A percentile compares a stretch with the other conserved stretches of the same genome.
These are phyloP conservation scores for Azolla pinnata DNA, from an alignment of 75 land plant species.

Conservation along the genomic window DNA sequence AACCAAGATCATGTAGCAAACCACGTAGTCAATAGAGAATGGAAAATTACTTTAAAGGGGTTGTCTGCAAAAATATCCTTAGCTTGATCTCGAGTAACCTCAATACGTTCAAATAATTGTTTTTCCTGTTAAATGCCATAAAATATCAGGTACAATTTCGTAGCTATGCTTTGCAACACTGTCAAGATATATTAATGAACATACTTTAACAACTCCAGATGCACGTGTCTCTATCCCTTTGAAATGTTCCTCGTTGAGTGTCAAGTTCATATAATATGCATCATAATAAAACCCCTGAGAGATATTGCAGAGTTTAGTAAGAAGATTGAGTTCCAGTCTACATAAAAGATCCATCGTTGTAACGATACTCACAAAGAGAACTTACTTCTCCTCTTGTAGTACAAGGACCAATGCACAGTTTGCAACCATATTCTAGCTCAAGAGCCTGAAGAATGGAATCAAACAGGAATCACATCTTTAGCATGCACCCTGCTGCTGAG, in stretches of 20 bases:
- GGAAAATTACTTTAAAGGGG: constrained; percentile 57
- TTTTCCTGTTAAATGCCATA: constrained; percentile 52
- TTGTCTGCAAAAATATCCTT: constrained; percentile 91
- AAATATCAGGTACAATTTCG: not conserved
- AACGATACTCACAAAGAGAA: no score
- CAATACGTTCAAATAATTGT: constrained; percentile 94
- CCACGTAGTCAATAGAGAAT: no score
- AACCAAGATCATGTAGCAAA: not conserved
- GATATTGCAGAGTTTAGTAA: no score
- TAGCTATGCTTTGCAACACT: no score
- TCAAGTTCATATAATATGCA: constrained; percentile 70
- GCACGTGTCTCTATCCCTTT: constrained; percentile 49
- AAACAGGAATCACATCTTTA: no score
- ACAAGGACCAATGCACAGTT: constrained; percentile 95
- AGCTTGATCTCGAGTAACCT: constrained; percentile 90
- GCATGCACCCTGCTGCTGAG: no score
- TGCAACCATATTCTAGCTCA: constrained; percentile 85
- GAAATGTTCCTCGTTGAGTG: constrained; percentile 88
- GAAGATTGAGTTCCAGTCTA: no score
- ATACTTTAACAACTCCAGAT: constrained; percentile 55
- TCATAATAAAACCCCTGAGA: constrained; percentile 96
- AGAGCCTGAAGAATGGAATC: constrained; percentile 45
- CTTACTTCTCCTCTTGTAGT: constrained; percentile 96
- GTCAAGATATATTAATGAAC: not conserved
- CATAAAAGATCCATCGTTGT: no score